Evolutionary conservation across 2,329 filamentous ascomycete species (phyloP), one percentile per base, ranked within the genome.

Genomic region (Chrysosporium keratinophilum): DNA sequence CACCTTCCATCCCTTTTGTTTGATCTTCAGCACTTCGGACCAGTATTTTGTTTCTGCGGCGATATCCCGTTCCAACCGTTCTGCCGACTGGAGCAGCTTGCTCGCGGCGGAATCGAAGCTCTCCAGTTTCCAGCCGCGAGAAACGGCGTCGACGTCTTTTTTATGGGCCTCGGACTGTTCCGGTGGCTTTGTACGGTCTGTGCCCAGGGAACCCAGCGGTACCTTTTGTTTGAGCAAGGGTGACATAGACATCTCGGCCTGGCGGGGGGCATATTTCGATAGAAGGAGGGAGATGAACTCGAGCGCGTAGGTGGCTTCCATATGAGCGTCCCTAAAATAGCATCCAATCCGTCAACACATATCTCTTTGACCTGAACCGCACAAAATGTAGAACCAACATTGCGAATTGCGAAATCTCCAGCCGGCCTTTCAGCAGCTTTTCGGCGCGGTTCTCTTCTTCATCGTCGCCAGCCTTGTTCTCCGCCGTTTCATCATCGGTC

Each of bases 41-140:
- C 93, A 98, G 68, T 95, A 98, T 61, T 79, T 84, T 1, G 83
- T 84, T 72, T 98, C 93, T 31, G 82, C 80, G 9, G 80, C 77
- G 34, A 94, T 85, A 67, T 95, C 90, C 10, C 78, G 79, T 61
- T 88, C 80, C 11, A 98, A 71, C 40, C 87, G 78, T 23, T 78
- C 76, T 0, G 87, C 85, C 3, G 89, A 84, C 9, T 81, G 78
- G 12, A 88, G 72, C 19, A 95, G 78, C 35, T 83, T 83, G 61
- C 87, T 84, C 1, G 88, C 83, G 2, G 86, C 83, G 34, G 80
- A 79, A 61, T 86, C 83, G 60, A 95, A 81, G 44, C 84, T 84
- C 63, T 90, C 81, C 58, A 93, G 74, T 51, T 87, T 84, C 79
- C 88, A 91, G 34, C 89, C 90, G 23, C 74, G 74, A 14, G 78